Base-by-base conservation (phyloP, 1,284 basidiomycete species). In the Xerocomus tenax region DNA sequence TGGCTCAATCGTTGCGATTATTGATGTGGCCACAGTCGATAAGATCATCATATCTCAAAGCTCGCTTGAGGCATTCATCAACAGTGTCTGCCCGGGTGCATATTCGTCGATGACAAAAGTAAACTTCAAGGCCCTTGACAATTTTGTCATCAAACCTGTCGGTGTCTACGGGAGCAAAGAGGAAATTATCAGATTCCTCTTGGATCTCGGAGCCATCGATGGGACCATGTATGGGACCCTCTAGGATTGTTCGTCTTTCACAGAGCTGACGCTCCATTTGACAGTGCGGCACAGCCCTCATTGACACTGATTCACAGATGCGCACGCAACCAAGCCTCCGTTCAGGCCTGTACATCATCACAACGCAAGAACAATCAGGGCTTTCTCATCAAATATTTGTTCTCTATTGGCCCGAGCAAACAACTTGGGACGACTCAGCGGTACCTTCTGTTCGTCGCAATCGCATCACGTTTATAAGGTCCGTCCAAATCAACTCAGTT, bases 401-500 rank as follows among this genome's bases (percentile, higher is more conserved):
- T 18, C 56, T 83, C 5, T 81, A 78, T 51, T 83, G 81, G 80
- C 81, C 79, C 0, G 77, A 83, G 55, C 71, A 77, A 32, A 70
- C 67, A 0, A 82, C 79, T 0, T 83, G 81, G 81, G 64, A 76
- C 26, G 77, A 81, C 59, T 64, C 69, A 28, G 72, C 74, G 0
- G 46, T 64, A 1, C 66, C 71, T 0, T 67, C 77, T 3, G 70
- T 78, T 35, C 58, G 67, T 21, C 68, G 75, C 1, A 82, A 81
- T 60, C 68, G 79, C 10, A 64, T 77, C 5, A 81, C 78, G 0
- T 82, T 83, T 56, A 79, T 83, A 75, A 63, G 79, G 81, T 79
- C 54, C n/a, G 64, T 48, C 16, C 7, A 8, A 8, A 13, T 43
- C 1, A 2, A 45, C 25, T 36, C 4, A 40, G 3, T 36, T 23